These are phyloP conservation scores for Colletotrichum australisinense DNA, from an alignment of 2,329 filamentous ascomycete genomes.

Conservation along the genomic window DNA sequence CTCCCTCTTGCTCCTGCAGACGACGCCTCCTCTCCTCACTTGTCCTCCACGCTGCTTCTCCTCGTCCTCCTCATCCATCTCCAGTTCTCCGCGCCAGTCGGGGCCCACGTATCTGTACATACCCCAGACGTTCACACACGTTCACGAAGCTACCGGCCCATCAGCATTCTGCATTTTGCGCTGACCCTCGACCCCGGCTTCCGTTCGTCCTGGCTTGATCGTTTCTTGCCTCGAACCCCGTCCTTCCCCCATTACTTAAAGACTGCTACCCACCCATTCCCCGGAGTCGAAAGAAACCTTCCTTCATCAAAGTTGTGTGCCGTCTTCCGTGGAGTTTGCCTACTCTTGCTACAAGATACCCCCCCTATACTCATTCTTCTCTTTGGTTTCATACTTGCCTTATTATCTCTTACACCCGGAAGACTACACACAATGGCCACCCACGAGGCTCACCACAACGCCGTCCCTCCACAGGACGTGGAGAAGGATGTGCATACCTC, in stretches of 20 bases:
- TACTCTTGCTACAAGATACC: conserved; percentile 14
- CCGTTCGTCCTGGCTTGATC: conserved; percentile 22
- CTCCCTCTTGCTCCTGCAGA: conserved; percentile 31
- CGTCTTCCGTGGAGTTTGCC: conserved; percentile 23
- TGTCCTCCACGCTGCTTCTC: neutral
- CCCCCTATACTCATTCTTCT: neutral
- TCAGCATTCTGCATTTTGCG: conserved; percentile 24
- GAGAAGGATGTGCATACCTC: conserved; percentile 36
- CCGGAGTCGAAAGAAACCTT: neutral
- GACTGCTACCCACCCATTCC: conserved; percentile 21
- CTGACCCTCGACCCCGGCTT: conserved; percentile 26
- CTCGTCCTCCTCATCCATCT: conserved; percentile 3
- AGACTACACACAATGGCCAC: conserved; percentile 34
- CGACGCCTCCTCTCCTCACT: conserved; percentile 7
- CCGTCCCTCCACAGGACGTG: conserved; percentile 10
- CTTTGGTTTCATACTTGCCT: neutral
- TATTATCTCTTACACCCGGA: conserved; percentile 16
- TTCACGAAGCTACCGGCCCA: conserved; percentile 21
- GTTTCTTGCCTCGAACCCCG: conserved; percentile 4
- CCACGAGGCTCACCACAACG: conserved; percentile 19
- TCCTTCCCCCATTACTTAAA: conserved; percentile 31
- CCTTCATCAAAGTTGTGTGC: conserved; percentile 17
- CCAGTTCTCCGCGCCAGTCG: conserved; percentile 30
- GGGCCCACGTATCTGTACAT: conserved; percentile 29
- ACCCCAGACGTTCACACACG: conserved; percentile 28